phyloP scores from a whole-genome alignment of 768 basidiomycete genomes.

The Lentinus tigrinus region DNA sequence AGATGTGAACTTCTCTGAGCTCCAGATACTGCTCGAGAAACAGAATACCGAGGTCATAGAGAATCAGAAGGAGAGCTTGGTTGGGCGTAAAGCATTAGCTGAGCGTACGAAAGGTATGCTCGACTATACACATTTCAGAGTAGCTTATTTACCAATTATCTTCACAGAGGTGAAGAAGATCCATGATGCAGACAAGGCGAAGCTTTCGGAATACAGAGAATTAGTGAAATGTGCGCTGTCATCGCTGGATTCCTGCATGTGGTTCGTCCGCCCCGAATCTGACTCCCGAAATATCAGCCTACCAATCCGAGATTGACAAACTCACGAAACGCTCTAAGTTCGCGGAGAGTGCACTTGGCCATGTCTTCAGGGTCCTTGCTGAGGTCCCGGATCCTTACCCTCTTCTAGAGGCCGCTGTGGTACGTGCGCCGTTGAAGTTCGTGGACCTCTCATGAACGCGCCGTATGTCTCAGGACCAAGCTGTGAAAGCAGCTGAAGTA shows the following conservation, averaged over 20 bases:
- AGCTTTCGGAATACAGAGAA: constrained; percentile 83
- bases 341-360: constrained; percentile 95
- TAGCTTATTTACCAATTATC: not conserved
- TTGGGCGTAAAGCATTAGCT: constrained; percentile 90
- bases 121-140: not conserved
- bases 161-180: constrained; percentile 91
- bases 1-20: constrained; percentile 87
- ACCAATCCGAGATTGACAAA: constrained; percentile 95
- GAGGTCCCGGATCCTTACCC: constrained; percentile 99
- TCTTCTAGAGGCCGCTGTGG: constrained; percentile 90
- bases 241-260: not conserved
- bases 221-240: constrained; percentile 72
- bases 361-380: constrained; percentile 92
- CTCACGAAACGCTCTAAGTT: constrained; percentile 90
- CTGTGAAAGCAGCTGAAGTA: constrained; percentile 85
- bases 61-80: constrained; percentile 95
- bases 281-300: constrained; percentile 49
- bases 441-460: not conserved
- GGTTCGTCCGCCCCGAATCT: no score
- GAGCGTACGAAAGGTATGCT: constrained; percentile 93
- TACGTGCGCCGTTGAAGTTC: constrained; percentile 33
- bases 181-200: constrained; percentile 87
- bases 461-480: constrained; percentile 69
- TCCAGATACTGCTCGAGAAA: constrained; percentile 89
- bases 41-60: constrained; percentile 96